These are phyloP conservation scores for Poa annua DNA, from an alignment of 176 grass and related monocot species.

Conservation along the genomic window DNA sequence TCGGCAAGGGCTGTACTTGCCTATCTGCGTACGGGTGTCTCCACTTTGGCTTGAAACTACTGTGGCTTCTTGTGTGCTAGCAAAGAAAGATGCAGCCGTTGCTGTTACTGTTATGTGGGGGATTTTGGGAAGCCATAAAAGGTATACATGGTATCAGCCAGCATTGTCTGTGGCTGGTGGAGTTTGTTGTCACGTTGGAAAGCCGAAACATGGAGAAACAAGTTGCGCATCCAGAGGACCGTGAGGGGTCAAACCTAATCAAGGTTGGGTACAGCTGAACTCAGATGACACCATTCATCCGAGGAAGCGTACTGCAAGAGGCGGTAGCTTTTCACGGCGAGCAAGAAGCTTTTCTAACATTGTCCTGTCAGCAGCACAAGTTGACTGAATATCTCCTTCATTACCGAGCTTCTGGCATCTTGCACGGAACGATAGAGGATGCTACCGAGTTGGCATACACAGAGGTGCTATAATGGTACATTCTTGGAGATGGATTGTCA, in stretches of 20 bases:
- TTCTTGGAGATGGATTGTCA: background rate
- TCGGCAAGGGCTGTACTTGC: background rate
- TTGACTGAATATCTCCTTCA: background rate
- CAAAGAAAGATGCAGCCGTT: background rate
- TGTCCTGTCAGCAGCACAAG: background rate
- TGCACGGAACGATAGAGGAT: background rate
- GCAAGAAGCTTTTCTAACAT: background rate
- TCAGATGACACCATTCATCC: background rate
- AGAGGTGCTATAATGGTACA: background rate
- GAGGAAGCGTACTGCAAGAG: background rate
- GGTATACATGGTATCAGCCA: background rate
- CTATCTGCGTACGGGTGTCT: background rate
- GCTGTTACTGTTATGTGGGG: background rate
- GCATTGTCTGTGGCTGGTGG: slow-evolving; percentile 1
- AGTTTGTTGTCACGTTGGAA: slow-evolving; percentile 3
- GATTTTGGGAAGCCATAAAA: background rate
- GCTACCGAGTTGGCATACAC: background rate
- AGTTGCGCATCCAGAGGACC: background rate
- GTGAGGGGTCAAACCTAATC: background rate
- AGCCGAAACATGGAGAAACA: background rate
- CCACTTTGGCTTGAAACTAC: background rate
- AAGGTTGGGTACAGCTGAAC: background rate
- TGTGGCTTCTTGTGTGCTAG: background rate
- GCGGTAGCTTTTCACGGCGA: background rate
- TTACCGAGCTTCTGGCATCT: background rate